phyloP scores from a whole-genome alignment of 345 rosid species.

The Syzygium jambos region DNA sequence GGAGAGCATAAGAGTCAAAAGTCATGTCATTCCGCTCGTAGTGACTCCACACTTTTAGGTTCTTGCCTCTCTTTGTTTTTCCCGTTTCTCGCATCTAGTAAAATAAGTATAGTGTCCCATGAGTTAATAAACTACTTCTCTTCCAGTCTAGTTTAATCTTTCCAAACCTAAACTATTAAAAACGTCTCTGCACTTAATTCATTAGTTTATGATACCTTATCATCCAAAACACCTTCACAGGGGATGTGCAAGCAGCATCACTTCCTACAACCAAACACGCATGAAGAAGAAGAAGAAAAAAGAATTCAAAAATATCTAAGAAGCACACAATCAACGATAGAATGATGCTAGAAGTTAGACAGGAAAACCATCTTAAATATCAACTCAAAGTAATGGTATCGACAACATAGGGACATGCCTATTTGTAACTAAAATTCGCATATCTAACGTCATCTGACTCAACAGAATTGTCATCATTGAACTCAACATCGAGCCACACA shows the following conservation, averaged over 20 bases:
- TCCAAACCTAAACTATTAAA: neutral
- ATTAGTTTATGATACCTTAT: neutral
- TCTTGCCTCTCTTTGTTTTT: neutral
- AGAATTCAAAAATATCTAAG: neutral
- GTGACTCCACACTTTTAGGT: neutral
- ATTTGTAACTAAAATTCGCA: neutral
- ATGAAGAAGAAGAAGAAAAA: neutral
- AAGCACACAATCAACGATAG: neutral
- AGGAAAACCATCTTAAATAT: neutral
- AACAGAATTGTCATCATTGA: neutral
- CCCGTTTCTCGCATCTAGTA: neutral
- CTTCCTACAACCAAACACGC: neutral
- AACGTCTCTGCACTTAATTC: neutral
- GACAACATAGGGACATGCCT: neutral
- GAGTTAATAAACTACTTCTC: neutral
- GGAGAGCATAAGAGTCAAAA: neutral
- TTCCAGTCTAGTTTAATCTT: neutral
- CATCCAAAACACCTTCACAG: neutral
- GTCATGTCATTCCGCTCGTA: neutral
- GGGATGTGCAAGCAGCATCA: neutral
- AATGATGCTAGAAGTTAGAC: neutral
- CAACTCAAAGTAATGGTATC: neutral
- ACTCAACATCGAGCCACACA: neutral
- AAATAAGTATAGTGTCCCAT: neutral
- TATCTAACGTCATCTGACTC: neutral